Percentiles rank a stretch among this genome's conserved stretches.
Evolutionary conservation across 1,284 basidiomycete species (phyloP).

Genomic region (Pisolithus thermaeus): DNA sequence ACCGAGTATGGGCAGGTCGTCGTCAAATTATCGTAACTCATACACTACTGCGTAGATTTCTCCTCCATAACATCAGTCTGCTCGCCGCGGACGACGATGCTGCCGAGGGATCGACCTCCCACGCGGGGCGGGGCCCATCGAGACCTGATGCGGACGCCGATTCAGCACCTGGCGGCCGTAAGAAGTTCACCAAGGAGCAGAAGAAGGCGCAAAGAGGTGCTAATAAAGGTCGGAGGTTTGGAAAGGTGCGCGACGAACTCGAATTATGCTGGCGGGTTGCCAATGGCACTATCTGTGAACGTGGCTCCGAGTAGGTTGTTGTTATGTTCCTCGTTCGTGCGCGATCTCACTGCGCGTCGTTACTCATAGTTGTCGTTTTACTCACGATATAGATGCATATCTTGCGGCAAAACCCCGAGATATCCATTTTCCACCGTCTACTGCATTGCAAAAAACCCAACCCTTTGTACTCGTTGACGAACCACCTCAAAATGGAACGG

Average conservation of each 20-base stretch:
- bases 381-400: conserved; percentile 77
- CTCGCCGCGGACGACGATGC: conserved; percentile 66
- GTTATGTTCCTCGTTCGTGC: background rate
- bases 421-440: conserved; percentile 49
- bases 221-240: conserved; percentile 74
- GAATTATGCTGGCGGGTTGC: conserved; percentile 74
- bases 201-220: conserved; percentile 70
- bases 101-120: conserved; percentile 59
- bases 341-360: background rate
- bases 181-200: conserved; percentile 51
- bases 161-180: conserved; percentile 30
- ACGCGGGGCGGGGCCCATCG: conserved; percentile 16
- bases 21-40: background rate
- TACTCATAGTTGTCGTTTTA: conserved; percentile 64
- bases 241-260: conserved; percentile 65
- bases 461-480: conserved; percentile 39
- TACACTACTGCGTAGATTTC: conserved; percentile 41
- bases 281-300: conserved; percentile 57
- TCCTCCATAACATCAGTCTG: conserved; percentile 40
- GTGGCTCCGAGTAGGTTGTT: conserved; percentile 51
- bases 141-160: background rate
- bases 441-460: conserved; percentile 35
- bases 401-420: conserved; percentile 74
- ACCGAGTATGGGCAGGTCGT: conserved; percentile 49
- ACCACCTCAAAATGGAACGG: background rate